These are phyloP conservation scores for Solidago caesia DNA, from an alignment of 129 eudicot genomes.

Conservation along the genomic window DNA sequence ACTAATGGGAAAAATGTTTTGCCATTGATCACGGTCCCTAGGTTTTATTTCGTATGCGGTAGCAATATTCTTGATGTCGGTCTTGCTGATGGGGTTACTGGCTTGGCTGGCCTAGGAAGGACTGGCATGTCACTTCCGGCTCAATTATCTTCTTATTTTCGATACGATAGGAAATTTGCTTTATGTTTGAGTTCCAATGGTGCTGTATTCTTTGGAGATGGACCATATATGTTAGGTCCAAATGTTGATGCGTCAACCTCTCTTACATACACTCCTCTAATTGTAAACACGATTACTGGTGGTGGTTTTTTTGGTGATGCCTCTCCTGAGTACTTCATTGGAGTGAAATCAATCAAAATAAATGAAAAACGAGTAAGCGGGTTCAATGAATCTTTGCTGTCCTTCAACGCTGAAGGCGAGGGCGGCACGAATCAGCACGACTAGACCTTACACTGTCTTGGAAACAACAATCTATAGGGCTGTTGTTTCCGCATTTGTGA, in stretches of 20 bases:
- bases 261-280: conserved; percentile 4
- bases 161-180: no score
- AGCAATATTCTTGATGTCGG: no score
- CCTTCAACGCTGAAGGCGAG: neutral
- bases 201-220: neutral
- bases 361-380: neutral
- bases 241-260: conserved; percentile 8
- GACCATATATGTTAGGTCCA: neutral
- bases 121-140: no score
- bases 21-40: no score
- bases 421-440: conserved; percentile 7
- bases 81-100: no score
- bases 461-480: neutral
- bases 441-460: neutral
- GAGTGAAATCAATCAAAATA: conserved; percentile 3
- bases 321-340: neutral
- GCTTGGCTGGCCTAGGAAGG: no score
- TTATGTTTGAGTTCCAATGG: neutral
- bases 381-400: neutral
- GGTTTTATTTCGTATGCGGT: no score
- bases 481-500: neutral
- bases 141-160: no score
- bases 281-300: neutral
- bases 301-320: neutral
- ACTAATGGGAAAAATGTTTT: no score